Evolutionary conservation across 2,329 filamentous ascomycete genomes (phyloP), one percentile per base, ranked within the genome.

Genomic region (Botrytis hyacinthi): DNA sequence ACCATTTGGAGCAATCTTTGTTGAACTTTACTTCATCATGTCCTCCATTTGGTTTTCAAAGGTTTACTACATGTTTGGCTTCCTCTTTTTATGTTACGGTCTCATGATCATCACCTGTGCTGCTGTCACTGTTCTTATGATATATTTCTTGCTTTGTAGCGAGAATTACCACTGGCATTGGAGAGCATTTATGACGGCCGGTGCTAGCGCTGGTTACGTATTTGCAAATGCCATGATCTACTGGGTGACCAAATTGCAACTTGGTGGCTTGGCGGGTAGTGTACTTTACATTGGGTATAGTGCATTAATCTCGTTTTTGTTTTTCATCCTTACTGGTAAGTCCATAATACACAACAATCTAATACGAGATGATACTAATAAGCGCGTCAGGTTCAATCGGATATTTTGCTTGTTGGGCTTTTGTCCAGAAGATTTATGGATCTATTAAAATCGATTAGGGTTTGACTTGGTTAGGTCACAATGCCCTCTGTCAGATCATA

Each of bases 61-160:
- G 84, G 96, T 99, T 77, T 99, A 99, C 87, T 99, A 99, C 88
- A 99, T 99, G 96, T 99, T 99, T 80, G 96, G 96, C 35, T 99
- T 99, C 87, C 86, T 99, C 51, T 99, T 99, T 87, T 88, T 99
- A 73, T 98, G 95, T 87, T 99, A 97, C 81, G 95, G 93, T 18
- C 88, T 99, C 68, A 98, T 99, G 94, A 94, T 98, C 78, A 92
- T 97, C 79, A 98, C 96, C 1, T 94, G 92, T 74, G 95, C 95
- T 0, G 92, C 95, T 0, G 95, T 97, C 59, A 98, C 96, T 0
- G 91, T 98, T 14, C 86, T 99, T 29, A 91, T 98, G 87, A 93
- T 98, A 0, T 99, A 99, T 84, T 98, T 98, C 86, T 82, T 99
- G 78, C 90, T 99, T 22, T 98, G 95, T 81, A 91, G 93, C 0